These are phyloP conservation scores for Lachancea dasiensis DNA, from an alignment of 805 yeast species.

Conservation along the genomic window DNA sequence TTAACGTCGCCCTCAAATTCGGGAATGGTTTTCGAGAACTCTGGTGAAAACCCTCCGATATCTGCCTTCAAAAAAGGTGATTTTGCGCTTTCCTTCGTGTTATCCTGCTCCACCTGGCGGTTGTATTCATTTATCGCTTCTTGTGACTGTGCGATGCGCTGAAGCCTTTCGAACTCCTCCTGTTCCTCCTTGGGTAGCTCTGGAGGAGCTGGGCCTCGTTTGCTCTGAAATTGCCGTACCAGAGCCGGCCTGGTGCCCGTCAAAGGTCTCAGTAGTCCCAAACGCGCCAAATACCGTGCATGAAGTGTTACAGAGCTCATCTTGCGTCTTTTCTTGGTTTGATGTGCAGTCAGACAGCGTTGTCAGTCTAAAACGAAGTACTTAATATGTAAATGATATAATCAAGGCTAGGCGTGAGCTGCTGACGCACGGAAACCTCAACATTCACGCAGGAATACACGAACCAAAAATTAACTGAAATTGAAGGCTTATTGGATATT, in stretches of 20 bases:
- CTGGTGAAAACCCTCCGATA: slow-evolving; percentile 62
- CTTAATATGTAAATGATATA: too few relatives aligned
- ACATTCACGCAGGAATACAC: too few relatives aligned
- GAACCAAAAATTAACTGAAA: too few relatives aligned
- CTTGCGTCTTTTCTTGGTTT: background rate
- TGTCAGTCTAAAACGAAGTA: too few relatives aligned
- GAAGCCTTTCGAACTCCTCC: slow-evolving; percentile 85
- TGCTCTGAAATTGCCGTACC: slow-evolving; percentile 5
- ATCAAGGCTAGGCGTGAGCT: too few relatives aligned
- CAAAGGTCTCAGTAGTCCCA: background rate
- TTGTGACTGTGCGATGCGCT: slow-evolving; percentile 72
- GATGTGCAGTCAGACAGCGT: too few relatives aligned
- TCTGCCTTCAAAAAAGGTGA: slow-evolving; percentile 42
- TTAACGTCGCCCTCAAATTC: slow-evolving; percentile 94
- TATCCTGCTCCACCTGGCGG: slow-evolving; percentile 35
- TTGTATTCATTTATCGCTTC: slow-evolving; percentile 73
- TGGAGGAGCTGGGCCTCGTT: slow-evolving; percentile 30
- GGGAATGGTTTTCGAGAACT: slow-evolving; percentile 70
- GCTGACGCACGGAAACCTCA: too few relatives aligned
- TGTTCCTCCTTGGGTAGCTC: slow-evolving; percentile 32
- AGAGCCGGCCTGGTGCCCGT: background rate
- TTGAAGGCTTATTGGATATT: too few relatives aligned
- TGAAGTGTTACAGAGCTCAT: background rate
- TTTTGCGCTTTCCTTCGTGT: slow-evolving; percentile 28
- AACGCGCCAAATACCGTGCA: background rate